Evolutionary conservation across 192 early-diverging fungal species (phyloP), one percentile per base, ranked within the genome.

Genomic region (Pilaira anomala): DNA sequence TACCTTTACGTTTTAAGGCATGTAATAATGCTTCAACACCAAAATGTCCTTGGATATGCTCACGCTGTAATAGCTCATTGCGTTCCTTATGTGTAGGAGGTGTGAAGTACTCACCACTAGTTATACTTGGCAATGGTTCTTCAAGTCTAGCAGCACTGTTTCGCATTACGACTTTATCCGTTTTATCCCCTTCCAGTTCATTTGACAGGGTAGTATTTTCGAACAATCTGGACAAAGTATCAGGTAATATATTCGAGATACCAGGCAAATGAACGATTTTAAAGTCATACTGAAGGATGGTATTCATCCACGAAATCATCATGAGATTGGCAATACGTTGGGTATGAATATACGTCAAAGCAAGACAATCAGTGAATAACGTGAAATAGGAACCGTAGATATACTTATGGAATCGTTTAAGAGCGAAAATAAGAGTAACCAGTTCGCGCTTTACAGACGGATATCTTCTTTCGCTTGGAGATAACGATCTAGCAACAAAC

Each of bases 351-450:
- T 44, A 71, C 11, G 62, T 67, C 1, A 74, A 57, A 12, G 68
- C 63, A 4, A 54, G 40, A 64, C 77, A 73, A 51, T 80, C 75
- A 0, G 73, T 73, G 28, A 46, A 75, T 13, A 80, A n/a, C 0
- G 70, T 72, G 39, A 74, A 76, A 2, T 19, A 48, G 18, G 57
- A 48, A 58, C 75, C 70, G 39, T 61, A 76, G 2, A 80, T 12
- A 46, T 65, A 77, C 28, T 72, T 58, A 26, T 80, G 73, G 44
- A 77, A 73, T 30, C 69, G 53, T 1, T 62, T 68, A 7, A 68
- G 39, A 2, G 75, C 66, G 19, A 36, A 54, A 5, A 54, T 16
- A 7, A 54, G 11, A 0, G 52, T 29, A 6, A 7, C 30, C 7
- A 54, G 8, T 36, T 54, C 52, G 0, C 30, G 6, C 18, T 36